Evolutionary conservation across 441 rosid genomes (phyloP).

Genomic region (Pelargonium myrrhifolium): DNA sequence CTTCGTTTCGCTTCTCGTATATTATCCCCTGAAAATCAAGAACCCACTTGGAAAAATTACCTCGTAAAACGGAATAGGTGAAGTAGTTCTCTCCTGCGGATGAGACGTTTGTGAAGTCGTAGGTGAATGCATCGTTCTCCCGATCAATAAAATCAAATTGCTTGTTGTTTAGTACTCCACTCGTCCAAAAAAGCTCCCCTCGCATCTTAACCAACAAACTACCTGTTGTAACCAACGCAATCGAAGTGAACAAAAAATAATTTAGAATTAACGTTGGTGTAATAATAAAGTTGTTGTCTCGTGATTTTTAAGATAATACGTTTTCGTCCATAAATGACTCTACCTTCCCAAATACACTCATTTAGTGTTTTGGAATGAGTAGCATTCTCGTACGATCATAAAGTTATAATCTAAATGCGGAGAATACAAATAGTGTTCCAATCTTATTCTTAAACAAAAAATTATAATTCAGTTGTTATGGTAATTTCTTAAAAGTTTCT

Average conservation of each 20-base stretch:
- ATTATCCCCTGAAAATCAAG: not conserved
- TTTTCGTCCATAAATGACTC: no score
- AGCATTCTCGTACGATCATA: no score
- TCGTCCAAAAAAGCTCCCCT: not conserved
- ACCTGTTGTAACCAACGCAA: not conserved
- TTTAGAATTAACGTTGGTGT: no score
- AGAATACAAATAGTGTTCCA: no score
- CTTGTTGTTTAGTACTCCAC: not conserved
- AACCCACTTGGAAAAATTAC: conserved; percentile 3
- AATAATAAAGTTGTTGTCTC: no score
- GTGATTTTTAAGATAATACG: no score
- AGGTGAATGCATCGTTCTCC: not conserved
- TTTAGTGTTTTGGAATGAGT: no score
- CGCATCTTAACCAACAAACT: not conserved
- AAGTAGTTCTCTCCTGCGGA: not conserved
- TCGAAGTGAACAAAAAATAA: not conserved
- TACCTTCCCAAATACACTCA: no score
- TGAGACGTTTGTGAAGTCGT: not conserved
- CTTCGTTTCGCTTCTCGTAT: not conserved
- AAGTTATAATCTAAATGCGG: no score
- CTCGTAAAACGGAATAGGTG: not conserved
- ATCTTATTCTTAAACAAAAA: no score
- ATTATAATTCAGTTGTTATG: no score
- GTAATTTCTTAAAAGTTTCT: no score
- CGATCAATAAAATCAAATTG: not conserved